These are phyloP conservation scores for Waitea zeae DNA, from an alignment of 1,284 basidiomycete species.

Conservation along the genomic window DNA sequence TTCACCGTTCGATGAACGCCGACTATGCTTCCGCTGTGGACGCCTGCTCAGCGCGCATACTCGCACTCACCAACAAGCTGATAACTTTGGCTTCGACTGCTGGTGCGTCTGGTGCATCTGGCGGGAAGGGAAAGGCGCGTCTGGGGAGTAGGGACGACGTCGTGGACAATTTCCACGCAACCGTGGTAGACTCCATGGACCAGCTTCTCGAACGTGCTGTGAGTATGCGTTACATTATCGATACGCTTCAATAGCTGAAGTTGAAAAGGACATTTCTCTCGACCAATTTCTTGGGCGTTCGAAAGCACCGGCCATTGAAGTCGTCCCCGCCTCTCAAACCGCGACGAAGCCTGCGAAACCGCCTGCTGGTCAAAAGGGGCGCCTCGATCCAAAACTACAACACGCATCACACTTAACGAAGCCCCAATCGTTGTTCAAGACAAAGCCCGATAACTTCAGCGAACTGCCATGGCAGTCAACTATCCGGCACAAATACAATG, in stretches of 20 bases:
- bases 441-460: constrained; percentile 34
- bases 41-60: constrained; percentile 36
- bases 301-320: constrained; percentile 44
- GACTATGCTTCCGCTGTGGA: constrained; percentile 53
- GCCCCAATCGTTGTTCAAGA: constrained; percentile 61
- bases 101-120: constrained; percentile 14
- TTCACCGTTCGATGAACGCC: constrained; percentile 73
- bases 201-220: constrained; percentile 73
- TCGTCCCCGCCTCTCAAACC: constrained; percentile 19
- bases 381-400: constrained; percentile 40
- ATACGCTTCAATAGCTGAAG: not conserved
- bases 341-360: constrained; percentile 12
- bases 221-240: constrained; percentile 13
- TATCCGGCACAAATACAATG: constrained; percentile 60
- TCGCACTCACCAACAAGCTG: constrained; percentile 47
- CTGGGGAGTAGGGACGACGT: constrained; percentile 63
- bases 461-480: constrained; percentile 41
- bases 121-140: constrained; percentile 29
- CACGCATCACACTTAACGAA: constrained; percentile 59
- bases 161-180: constrained; percentile 61
- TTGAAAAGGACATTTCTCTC: constrained; percentile 54
- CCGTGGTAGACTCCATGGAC: constrained; percentile 75
- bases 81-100: constrained; percentile 31
- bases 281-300: constrained; percentile 64
- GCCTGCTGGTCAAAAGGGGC: constrained; percentile 16